Evolutionary conservation across 208 protist species (phyloP).

Genomic region (Crithidia mellificae): DNA sequence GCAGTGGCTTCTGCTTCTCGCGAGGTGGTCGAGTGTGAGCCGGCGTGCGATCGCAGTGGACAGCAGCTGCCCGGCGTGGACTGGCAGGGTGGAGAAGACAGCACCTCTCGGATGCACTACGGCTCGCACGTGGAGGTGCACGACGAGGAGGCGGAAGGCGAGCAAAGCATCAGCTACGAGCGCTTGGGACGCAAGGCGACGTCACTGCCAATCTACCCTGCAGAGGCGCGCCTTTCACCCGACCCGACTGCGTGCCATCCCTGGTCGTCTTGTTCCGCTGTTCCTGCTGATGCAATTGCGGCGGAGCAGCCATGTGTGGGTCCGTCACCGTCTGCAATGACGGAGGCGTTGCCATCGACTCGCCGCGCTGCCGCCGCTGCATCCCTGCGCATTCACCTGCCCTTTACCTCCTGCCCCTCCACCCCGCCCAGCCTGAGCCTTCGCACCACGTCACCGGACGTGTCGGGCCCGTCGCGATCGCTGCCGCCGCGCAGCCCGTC

Average conservation of each 20-base stretch:
- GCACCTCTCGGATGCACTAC: neutral
- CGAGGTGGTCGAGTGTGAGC: neutral
- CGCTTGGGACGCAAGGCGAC: neutral
- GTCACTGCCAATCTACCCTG: neutral
- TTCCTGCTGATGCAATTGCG: too few relatives aligned
- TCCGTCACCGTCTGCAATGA: neutral
- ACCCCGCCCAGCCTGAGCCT: conserved; percentile 1
- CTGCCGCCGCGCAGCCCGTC: neutral
- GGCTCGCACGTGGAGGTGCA: neutral
- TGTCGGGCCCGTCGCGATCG: too few relatives aligned
- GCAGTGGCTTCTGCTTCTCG: neutral
- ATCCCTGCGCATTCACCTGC: conserved; percentile 2
- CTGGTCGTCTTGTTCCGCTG: too few relatives aligned
- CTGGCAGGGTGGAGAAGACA: neutral
- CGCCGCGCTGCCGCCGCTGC: neutral
- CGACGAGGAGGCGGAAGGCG: neutral
- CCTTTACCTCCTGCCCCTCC: neutral
- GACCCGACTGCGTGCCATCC: too few relatives aligned
- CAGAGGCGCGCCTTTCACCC: neutral
- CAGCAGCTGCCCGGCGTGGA: neutral
- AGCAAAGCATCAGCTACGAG: neutral
- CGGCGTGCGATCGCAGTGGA: neutral
- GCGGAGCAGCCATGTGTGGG: too few relatives aligned
- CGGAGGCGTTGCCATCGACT: neutral
- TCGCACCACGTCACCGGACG: neutral